Conservation (phyloP, 495 filamentous ascomycete genomes). For the Penicillium dipodomyicola region DNA sequence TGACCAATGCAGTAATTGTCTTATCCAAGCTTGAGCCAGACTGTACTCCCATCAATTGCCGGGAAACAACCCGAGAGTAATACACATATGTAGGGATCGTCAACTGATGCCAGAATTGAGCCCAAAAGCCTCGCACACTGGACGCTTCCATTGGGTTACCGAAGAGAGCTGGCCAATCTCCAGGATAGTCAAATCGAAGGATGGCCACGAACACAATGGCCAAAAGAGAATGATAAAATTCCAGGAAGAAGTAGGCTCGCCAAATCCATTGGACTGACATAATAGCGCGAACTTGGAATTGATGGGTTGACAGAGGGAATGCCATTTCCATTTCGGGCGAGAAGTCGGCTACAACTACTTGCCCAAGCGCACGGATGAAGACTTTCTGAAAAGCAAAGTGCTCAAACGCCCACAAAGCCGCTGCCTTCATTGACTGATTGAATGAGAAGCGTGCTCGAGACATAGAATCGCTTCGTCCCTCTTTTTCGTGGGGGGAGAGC, state of each 20-base stretch:
- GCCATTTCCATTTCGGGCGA: conserved; percentile 1
- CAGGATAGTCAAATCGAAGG: neutral
- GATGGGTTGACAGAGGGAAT: neutral
- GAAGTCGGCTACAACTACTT: conserved; percentile 1
- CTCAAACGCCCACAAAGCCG: neutral
- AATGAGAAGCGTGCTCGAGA: neutral
- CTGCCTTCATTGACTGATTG: neutral
- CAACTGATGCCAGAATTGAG: neutral
- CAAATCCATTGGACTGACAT: conserved; percentile 5
- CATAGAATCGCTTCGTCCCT: neutral
- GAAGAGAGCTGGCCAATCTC: conserved; percentile 3
- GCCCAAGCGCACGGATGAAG: neutral
- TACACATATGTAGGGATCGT: neutral
- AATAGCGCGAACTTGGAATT: neutral
- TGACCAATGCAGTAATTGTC: neutral
- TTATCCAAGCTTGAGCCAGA: neutral
- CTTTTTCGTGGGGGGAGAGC: neutral
- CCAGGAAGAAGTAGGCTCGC: neutral
- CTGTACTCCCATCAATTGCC: neutral
- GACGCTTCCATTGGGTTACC: neutral
- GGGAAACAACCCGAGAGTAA: neutral
- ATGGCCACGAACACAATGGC: conserved; percentile 1
- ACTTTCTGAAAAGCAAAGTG: neutral
- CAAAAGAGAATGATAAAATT: conserved; percentile 2
- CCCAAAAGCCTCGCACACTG: conserved; percentile 5